A percentile compares a stretch with the other conserved stretches of the same genome.
phyloP scores from a whole-genome alignment of 192 early-diverging fungal genomes.

The Diversispora epigaea region DNA sequence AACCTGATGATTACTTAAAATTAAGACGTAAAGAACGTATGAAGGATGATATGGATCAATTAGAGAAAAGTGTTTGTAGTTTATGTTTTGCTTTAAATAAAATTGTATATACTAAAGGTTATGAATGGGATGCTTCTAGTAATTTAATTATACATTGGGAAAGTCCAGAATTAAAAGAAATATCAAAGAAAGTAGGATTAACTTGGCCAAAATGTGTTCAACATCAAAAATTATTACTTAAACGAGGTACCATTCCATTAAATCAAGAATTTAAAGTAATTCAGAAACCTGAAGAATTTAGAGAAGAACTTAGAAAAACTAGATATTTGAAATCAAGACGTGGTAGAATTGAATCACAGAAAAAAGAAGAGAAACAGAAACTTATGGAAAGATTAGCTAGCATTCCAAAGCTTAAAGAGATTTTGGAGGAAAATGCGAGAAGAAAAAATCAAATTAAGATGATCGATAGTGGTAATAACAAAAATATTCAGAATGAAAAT shows the following conservation, averaged over 20 bases:
- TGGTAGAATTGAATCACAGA: too few relatives aligned
- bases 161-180: conserved; percentile 35
- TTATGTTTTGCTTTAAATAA: conserved; percentile 38
- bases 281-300: neutral
- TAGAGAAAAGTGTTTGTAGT: conserved; percentile 35
- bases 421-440: too few relatives aligned
- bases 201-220: conserved; percentile 41
- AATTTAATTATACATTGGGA: conserved; percentile 40
- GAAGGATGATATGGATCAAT: neutral
- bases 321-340: neutral
- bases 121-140: conserved; percentile 23
- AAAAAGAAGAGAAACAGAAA: too few relatives aligned
- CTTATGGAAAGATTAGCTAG: too few relatives aligned
- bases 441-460: too few relatives aligned
- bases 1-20: conserved; percentile 35
- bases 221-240: conserved; percentile 38
- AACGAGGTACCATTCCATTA: neutral
- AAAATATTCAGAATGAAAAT: too few relatives aligned
- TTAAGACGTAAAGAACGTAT: conserved; percentile 8
- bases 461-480: too few relatives aligned
- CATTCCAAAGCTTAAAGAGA: too few relatives aligned
- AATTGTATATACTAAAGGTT: neutral
- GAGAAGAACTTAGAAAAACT: neutral
- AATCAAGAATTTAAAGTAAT: conserved; percentile 12
- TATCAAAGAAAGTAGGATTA: conserved; percentile 33